Percentiles rank a stretch among this genome's conserved stretches.
These are phyloP conservation scores for Tolypocladium ovalisporum DNA, from an alignment of 2,329 filamentous ascomycete species.

Conservation along the genomic window DNA sequence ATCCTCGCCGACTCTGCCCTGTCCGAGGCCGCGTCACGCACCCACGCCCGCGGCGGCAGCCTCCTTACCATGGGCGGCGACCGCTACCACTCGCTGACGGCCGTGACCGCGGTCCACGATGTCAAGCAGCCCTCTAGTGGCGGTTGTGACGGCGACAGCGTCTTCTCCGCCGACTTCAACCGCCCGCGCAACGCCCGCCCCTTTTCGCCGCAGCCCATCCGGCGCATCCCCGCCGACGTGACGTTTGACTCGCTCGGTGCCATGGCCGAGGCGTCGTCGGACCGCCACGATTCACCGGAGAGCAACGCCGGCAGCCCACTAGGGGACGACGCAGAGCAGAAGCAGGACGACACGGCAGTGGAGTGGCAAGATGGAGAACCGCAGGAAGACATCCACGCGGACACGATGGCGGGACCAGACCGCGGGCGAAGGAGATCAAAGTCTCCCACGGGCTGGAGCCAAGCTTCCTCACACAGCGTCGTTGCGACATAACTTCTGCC, in stretches of 20 bases:
- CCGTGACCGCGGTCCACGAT: background rate
- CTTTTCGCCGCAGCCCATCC: conserved; percentile 47
- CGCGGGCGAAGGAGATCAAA: background rate
- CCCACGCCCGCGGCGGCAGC: conserved; percentile 40
- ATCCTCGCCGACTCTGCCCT: conserved; percentile 42
- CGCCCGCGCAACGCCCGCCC: conserved; percentile 42
- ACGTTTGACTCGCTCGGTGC: conserved; percentile 26
- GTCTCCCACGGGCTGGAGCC: background rate
- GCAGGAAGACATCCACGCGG: conserved; percentile 4
- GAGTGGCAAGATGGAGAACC: background rate
- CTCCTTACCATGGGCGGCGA: conserved; percentile 37
- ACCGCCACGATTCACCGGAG: background rate
- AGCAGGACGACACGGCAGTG: background rate
- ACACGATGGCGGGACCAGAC: background rate
- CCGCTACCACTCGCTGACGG: conserved; percentile 43
- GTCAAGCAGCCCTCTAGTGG: background rate
- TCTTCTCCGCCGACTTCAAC: conserved; percentile 43
- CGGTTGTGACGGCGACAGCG: conserved; percentile 31
- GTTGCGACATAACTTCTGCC: background rate
- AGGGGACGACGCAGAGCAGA: conserved; percentile 1
- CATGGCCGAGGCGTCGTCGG: conserved; percentile 3
- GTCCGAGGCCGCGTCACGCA: conserved; percentile 18
- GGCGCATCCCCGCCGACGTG: conserved; percentile 28
- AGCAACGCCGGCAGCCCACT: conserved; percentile 1
- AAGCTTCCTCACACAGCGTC: background rate